Conservation (phyloP, 2,329 filamentous ascomycete species). For the Calonectria pteridis region DNA sequence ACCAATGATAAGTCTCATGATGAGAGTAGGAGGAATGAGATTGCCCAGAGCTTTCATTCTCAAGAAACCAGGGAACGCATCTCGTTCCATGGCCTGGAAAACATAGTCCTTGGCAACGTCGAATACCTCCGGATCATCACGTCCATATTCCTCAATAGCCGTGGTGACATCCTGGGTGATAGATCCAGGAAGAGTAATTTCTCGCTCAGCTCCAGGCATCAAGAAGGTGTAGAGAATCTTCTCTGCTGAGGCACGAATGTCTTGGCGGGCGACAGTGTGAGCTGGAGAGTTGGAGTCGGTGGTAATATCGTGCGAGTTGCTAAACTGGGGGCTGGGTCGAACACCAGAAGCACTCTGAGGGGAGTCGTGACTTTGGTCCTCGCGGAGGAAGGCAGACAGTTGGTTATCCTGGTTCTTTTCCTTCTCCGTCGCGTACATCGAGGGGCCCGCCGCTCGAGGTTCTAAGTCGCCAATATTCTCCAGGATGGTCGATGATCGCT, state of each 20-base stretch:
- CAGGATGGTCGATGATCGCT: conserved; percentile 84
- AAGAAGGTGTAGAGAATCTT: conserved; percentile 99
- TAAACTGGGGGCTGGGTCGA: conserved; percentile 68
- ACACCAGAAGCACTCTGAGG: conserved; percentile 62
- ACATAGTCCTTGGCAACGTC: conserved; percentile 99
- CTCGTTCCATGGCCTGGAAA: conserved; percentile 99
- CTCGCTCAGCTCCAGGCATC: conserved; percentile 92
- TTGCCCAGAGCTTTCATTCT: conserved; percentile 96
- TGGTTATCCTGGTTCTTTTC: conserved; percentile 87
- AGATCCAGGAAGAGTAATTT: conserved; percentile 91
- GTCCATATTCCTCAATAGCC: conserved; percentile 88
- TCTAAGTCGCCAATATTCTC: conserved; percentile 79
- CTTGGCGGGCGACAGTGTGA: conserved; percentile 86
- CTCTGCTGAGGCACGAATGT: conserved; percentile 93
- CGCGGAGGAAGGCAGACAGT: conserved; percentile 89
- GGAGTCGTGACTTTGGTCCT: conserved; percentile 70
- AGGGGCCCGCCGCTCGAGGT: conserved; percentile 69
- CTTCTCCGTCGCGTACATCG: conserved; percentile 75
- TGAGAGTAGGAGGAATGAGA: conserved; percentile 89
- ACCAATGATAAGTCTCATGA: conserved; percentile 87
- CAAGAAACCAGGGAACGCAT: conserved; percentile 98
- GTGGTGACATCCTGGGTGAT: conserved; percentile 89
- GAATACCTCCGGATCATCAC: conserved; percentile 97
- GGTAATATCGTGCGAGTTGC: conserved; percentile 71
- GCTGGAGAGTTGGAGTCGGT: conserved; percentile 86